Evolutionary conservation across 345 rosid species (phyloP), one percentile per base, ranked within the genome.

Genomic region (Pistacia atlantica): DNA sequence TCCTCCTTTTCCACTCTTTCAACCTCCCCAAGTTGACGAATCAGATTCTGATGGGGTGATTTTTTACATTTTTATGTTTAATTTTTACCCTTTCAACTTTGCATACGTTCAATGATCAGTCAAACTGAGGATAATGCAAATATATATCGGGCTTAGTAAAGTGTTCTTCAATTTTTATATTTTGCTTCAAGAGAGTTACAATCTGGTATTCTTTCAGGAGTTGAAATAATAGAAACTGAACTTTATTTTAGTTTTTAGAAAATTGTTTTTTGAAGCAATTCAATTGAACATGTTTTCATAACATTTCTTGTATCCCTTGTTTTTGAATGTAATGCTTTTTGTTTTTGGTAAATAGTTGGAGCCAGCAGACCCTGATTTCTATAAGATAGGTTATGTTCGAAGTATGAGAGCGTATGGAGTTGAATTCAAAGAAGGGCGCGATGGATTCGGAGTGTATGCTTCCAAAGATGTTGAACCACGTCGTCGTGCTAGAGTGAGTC

Each of bases 351-450:
- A 14, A 68, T 49, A 68, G 72, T 68, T 68, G 14, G 96, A 93
- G 79, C 87, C 90, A 55, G 98, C 91, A 65, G 99, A 93, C 83
- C 97, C 98, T 5, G 99, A 93, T 82, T 95, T 93, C 79, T 95
- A 91, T 86, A 95, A 85, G 88, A 95, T 95, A 63, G 99, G 99
- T 10, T 93, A 84, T 82, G 93, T 81, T 77, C 81, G 98, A 76
- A 86, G 90, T 62, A 82, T 93, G 90, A 90, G 96, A 84, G 98
- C 98, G 68, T 92, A 91, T 83, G 98, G 99, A 38, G 81, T 95
- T 78, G 92, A 90, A 71, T 95, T 92, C 65, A 95, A 89, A 83
- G 96, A 93, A 88, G 94, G 98, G 0, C 94, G 98, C 2, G 91
- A 90, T 74, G 99, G 96, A 51, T 91, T 89, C 75, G 98, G 98